Evolutionary conservation across 2,329 filamentous ascomycete genomes (phyloP), one percentile per base, ranked within the genome.

Genomic region (Cladosporium sp.): DNA sequence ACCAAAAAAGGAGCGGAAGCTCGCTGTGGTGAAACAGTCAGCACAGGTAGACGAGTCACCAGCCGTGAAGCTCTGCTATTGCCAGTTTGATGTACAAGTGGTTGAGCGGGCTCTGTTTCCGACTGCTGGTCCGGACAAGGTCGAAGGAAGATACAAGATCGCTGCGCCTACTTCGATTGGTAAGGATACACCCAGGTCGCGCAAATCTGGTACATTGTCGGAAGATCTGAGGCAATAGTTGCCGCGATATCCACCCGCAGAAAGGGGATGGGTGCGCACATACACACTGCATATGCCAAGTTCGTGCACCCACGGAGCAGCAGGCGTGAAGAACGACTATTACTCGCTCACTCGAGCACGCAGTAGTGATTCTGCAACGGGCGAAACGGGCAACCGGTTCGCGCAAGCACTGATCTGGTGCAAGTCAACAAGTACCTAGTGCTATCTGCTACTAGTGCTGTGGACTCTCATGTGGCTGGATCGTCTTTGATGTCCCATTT

Each of bases 11-110:
- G 52, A 21, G 29, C 52, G 16, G 16, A 28, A n/a, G 28, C 23
- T 59, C 31, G 10, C 33, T 57, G 52, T 55, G 55, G 55, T 57
- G 55, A 57, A 57, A 40, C n/a, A n/a, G 33, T 57, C 55, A 37
- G 31, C 33, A 57, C 33, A 55, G 8, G 52, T 18, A 55, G 52
- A 33, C 52, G 52, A 55, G 52, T 55, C 52, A 55, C n/a, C 52
- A 33, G 52, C 28, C 52, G 52, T 55, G 52, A 33, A 12, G 2
- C n/a, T 3, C 18, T 46, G 10, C n/a, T 21, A 46, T 46, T 21
- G 7, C 40, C 40, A 12, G 8, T 12, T 8, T 23, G n/a, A 21
- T 23, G 40, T 46, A 23, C n/a, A 10, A 46, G n/a, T 21, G 40
- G 8, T 21, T 46, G 40, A 46, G n/a, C 11, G 40, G n/a, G 8